Percentiles rank a stretch among this genome's conserved stretches.
Evolutionary conservation across 2,329 filamentous ascomycete species (phyloP).

Genomic region (Dactylonectria macrodidyma): DNA sequence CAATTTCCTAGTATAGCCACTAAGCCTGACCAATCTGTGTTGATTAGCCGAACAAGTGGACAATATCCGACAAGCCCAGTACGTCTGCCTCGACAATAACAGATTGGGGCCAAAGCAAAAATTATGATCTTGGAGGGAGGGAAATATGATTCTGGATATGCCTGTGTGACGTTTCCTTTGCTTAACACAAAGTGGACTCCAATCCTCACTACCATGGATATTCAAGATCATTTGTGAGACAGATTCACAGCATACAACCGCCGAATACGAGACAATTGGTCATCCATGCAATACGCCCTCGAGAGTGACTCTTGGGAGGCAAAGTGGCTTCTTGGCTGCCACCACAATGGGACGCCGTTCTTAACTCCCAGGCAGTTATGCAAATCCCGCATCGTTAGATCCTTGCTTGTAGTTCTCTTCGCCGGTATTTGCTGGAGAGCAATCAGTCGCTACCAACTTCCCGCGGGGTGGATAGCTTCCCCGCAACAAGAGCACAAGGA

Average conservation of each 20-base stretch:
- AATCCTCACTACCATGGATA: neutral
- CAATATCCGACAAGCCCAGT: neutral
- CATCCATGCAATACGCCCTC: neutral
- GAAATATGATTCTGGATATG: neutral
- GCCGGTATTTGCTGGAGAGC: too few species aligned
- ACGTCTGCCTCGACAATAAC: neutral
- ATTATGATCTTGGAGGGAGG: neutral
- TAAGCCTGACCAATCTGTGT: neutral
- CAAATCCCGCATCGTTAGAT: constrained; percentile 1
- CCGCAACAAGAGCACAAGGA: neutral
- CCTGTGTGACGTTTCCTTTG: neutral
- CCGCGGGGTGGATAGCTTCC: neutral
- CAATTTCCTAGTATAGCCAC: neutral
- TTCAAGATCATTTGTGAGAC: neutral
- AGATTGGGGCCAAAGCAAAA: neutral
- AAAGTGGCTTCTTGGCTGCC: neutral
- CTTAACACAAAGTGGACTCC: neutral
- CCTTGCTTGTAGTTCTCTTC: neutral
- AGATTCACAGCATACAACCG: neutral
- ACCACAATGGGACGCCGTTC: neutral
- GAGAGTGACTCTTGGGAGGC: neutral
- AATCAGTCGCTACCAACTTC: neutral
- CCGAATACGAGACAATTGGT: neutral
- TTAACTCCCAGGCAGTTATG: neutral
- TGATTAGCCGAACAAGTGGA: neutral